phyloP scores from a whole-genome alignment of 176 grass and related monocot species.

The Carex cristatella region DNA sequence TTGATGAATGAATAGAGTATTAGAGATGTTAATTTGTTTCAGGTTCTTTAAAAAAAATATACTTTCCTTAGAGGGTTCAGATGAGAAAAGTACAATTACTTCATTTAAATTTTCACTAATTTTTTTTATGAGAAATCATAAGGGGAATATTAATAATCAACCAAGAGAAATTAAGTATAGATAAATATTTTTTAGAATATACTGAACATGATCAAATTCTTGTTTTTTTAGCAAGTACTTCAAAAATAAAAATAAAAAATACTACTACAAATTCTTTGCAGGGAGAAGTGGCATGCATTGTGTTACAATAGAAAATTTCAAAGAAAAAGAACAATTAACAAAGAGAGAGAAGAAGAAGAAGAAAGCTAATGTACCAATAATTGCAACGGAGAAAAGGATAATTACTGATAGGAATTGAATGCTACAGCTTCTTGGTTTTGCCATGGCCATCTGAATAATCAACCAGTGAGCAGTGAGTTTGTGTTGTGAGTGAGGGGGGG shows the following conservation, averaged over 20 bases:
- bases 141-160: not conserved
- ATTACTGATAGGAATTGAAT: conserved; percentile 2
- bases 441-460: not conserved
- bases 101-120: not conserved
- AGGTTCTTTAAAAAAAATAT: not conserved
- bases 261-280: not conserved
- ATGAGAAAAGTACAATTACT: not conserved
- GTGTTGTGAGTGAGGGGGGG: not conserved
- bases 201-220: not conserved
- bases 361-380: conserved; percentile 8
- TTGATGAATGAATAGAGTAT: not conserved
- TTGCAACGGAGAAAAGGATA: conserved; percentile 17
- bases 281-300: not conserved
- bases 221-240: too few species aligned
- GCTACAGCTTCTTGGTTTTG: not conserved
- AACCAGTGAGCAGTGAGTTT: too few species aligned
- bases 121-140: not conserved
- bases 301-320: not conserved
- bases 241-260: too few species aligned
- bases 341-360: not conserved
- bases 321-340: not conserved
- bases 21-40: not conserved
- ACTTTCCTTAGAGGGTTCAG: not conserved
- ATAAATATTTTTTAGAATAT: not conserved
- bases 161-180: not conserved